Evolutionary conservation across 495 filamentous ascomycete species (phyloP), one percentile per base, ranked within the genome.

Genomic region (Sordaria brevicollis): DNA sequence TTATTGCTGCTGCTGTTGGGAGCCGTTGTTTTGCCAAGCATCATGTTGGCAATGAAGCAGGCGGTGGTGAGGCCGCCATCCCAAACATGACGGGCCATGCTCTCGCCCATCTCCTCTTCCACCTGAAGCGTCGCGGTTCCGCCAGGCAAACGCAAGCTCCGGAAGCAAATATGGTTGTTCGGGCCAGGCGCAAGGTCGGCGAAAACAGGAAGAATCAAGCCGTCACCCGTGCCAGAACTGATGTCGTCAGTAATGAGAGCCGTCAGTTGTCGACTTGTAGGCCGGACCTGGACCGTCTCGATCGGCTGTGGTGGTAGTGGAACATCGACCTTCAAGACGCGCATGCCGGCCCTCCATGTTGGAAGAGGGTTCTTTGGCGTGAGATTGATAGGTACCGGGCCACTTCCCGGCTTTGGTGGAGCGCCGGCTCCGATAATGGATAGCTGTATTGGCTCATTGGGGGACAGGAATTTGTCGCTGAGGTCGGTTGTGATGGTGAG

Each of bases 31-130:
- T 35, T n/a, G 1, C 35, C 35, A 35, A 79, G 36, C 54, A 76
- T 78, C 6, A 80, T 57, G 29, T 80, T 78, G 1, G 79, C 81
- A 65, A 84, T 68, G 15, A 79, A 74, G 11, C 75, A 80, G 1
- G 81, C 76, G 9, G 79, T 79, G 5, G 81, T 71, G 5, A 83
- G 71, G 5, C 83, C 82, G 31, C 75, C 83, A 79, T 89, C 94
- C 95, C 95, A 99, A 65, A 98, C 88, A 79, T 99, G 95, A 17
- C 93, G 86, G 17, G 94, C 94, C 74, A 99, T 97, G 76, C 92
- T 97, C 77, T 98, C 93, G 7, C 94, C 94, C 2, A 93, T 93
- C 70, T 98, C 94, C 75, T 99, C 95, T 82, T 90, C 91, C 25
- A 97, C 86, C 67, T 76, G 71, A 39, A 78, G 69, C 19, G 68